Evolutionary conservation across 345 rosid species (phyloP).

Genomic region (Boechera retrofracta): DNA sequence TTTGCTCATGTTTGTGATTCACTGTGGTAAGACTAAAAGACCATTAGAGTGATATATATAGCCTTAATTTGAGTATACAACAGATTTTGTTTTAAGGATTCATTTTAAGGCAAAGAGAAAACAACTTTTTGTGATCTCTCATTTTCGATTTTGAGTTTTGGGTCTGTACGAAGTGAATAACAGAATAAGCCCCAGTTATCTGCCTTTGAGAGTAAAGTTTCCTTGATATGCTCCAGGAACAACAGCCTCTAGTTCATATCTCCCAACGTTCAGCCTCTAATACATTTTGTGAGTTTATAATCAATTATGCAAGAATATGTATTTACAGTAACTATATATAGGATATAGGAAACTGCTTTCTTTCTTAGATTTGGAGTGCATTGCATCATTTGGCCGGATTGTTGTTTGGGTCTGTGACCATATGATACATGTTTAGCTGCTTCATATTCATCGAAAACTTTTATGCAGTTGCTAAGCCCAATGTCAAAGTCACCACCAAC

Average conservation of each 20-base stretch:
- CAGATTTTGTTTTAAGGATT: not conserved
- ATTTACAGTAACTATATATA: too few species aligned
- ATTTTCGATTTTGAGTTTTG: not conserved
- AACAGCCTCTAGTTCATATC: too few species aligned
- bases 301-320: too few species aligned
- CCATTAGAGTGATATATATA: not conserved
- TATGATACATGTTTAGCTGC: not conserved
- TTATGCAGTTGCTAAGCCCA: not conserved
- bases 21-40: not conserved
- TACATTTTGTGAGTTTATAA: too few species aligned
- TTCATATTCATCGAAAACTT: not conserved
- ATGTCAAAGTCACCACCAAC: not conserved
- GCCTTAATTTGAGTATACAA: not conserved
- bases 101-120: not conserved
- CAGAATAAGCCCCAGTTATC: not conserved
- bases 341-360: too few species aligned
- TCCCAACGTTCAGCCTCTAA: too few species aligned
- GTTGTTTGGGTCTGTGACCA: not conserved
- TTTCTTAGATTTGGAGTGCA: too few species aligned
- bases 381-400: not conserved
- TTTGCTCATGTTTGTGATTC: not conserved
- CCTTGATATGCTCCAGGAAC: too few species aligned
- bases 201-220: too few species aligned
- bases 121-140: not conserved
- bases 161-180: not conserved